phyloP scores from a whole-genome alignment of 2,329 filamentous ascomycete genomes.

The Camillea tinctor region DNA sequence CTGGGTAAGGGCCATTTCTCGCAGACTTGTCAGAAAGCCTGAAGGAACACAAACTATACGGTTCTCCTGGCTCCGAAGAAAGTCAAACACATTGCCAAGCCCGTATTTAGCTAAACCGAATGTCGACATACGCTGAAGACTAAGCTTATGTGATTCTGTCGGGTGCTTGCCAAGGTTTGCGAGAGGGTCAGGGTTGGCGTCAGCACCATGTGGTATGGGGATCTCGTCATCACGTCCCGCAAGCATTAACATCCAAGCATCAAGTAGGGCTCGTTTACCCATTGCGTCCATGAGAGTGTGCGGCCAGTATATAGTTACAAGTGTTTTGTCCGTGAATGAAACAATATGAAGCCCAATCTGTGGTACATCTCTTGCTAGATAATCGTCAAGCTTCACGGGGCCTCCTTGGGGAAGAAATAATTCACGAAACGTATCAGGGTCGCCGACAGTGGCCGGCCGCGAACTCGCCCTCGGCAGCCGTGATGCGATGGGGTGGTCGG shows the following conservation, averaged over 20 bases:
- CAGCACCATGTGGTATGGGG: constrained; percentile 24
- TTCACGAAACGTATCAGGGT: constrained; percentile 23
- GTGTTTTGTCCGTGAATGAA: constrained; percentile 41
- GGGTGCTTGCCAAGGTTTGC: constrained; percentile 22
- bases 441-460: constrained; percentile 24
- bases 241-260: constrained; percentile 41
- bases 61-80: constrained; percentile 16
- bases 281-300: constrained; percentile 43
- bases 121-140: constrained; percentile 15
- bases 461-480: constrained; percentile 26
- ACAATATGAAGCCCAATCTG: constrained; percentile 42
- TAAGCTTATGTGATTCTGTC: constrained; percentile 25
- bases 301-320: constrained; percentile 39
- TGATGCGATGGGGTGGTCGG: constrained; percentile 36
- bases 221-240: constrained; percentile 37
- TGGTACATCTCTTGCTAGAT: constrained; percentile 37
- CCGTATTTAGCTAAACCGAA: constrained; percentile 27
- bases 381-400: constrained; percentile 35
- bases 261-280: constrained; percentile 36
- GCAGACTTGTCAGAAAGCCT: constrained; percentile 24
- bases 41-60: constrained; percentile 34
- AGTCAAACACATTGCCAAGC: constrained; percentile 27
- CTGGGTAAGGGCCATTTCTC: constrained; percentile 25
- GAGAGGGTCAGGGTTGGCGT: constrained; percentile 38
- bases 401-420: constrained; percentile 19